These are phyloP conservation scores for Trichoderma koningiopsis DNA, from an alignment of 2,329 filamentous ascomycete genomes.

Conservation along the genomic window DNA sequence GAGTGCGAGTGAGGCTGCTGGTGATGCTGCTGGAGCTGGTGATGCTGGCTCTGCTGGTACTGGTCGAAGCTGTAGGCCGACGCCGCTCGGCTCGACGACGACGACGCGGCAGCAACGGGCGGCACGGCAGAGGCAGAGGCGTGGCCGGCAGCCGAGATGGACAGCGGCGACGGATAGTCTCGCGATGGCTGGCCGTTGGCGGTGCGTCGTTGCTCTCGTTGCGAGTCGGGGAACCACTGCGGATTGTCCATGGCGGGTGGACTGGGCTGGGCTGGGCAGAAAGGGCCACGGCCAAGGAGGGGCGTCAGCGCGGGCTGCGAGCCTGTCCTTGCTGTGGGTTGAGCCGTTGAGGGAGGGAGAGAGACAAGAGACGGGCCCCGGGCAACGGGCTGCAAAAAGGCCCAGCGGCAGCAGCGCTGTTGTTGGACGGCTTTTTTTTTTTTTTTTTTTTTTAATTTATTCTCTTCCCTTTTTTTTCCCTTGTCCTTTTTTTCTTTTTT, in stretches of 20 bases:
- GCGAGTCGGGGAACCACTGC: conserved; percentile 68
- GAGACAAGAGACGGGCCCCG: not conserved
- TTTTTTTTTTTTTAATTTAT: not conserved
- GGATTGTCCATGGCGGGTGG: conserved; percentile 48
- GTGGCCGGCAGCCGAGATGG: conserved; percentile 9
- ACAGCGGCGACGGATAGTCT: conserved; percentile 45
- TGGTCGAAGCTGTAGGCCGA: conserved; percentile 19
- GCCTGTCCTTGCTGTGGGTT: not conserved
- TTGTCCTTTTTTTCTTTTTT: not conserved
- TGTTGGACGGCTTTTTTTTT: not conserved
- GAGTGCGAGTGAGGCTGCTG: not conserved
- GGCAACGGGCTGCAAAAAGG: not conserved
- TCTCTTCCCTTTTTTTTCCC: not conserved
- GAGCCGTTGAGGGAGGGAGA: not conserved
- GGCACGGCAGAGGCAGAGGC: conserved; percentile 31
- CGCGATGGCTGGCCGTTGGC: conserved; percentile 48
- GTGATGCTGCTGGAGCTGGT: conserved; percentile 15
- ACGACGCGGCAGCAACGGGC: not conserved
- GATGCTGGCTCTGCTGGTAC: conserved; percentile 7
- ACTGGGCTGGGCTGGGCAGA: not conserved
- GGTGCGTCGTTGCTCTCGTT: conserved; percentile 59
- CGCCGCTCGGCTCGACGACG: not conserved
- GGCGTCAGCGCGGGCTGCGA: conserved; percentile 24
- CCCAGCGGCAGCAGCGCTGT: not conserved
- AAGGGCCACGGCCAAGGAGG: conserved; percentile 11